Conservation (phyloP, 331 rosid species). For the Spiraea crenata region DNA sequence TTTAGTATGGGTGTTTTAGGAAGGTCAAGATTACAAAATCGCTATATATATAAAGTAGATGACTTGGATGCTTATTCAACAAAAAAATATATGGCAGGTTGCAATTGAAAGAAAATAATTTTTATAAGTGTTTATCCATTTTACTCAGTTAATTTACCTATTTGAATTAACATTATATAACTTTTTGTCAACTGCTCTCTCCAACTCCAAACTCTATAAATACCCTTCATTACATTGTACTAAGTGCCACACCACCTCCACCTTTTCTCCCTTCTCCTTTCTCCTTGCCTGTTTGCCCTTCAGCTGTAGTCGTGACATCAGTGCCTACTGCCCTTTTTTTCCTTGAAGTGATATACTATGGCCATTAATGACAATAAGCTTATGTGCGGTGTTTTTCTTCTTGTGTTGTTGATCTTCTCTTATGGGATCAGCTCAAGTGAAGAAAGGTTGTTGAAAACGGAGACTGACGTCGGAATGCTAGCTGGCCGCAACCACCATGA, state of each 20-base stretch:
- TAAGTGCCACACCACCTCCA: constrained; percentile 19
- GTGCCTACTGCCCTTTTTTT: neutral
- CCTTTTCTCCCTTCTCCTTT: neutral
- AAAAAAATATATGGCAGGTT: too few species aligned
- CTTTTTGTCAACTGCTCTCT: neutral
- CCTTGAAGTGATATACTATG: constrained; percentile 22
- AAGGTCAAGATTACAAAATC: too few species aligned
- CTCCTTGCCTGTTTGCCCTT: neutral
- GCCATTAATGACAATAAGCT: constrained; percentile 34
- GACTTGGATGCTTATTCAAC: too few species aligned
- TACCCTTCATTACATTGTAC: constrained; percentile 9
- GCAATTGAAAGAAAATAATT: too few species aligned
- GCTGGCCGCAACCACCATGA: too few species aligned
- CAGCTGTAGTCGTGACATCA: neutral
- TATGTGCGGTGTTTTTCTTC: constrained; percentile 27
- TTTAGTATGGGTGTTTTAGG: too few species aligned
- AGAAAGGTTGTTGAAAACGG: constrained; percentile 34
- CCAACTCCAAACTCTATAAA: constrained; percentile 22
- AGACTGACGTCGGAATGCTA: too few species aligned
- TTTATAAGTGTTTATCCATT: too few species aligned
- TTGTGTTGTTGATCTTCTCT: constrained; percentile 28
- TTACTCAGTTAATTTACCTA: too few species aligned
- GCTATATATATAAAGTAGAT: too few species aligned
- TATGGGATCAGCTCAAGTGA: constrained; percentile 21
- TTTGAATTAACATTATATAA: too few species aligned